Base-by-base conservation (phyloP, 768 basidiomycete genomes). In the Flagelloscypha sp. region DNA sequence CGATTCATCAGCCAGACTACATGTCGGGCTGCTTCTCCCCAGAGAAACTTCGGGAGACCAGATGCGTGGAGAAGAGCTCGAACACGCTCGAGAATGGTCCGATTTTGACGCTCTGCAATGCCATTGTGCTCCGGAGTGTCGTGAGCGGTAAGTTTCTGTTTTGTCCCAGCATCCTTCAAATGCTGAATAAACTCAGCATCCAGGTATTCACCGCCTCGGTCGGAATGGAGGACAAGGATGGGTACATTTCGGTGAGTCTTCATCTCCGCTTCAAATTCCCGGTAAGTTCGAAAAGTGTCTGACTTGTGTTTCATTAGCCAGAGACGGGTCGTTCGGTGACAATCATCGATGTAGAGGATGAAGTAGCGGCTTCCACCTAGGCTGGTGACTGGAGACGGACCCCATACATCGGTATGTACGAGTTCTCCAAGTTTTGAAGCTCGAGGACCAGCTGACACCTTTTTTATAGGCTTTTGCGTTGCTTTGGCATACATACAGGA, bases 91-190 rank as follows among this genome's bases (percentile, higher is more conserved):
- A 60, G 12, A 7, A 64, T 41, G 0, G 57, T 63, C 6, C 58
- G 46, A 40, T 69, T 72, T 2, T 50, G 43, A 6, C 57, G 47
- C 45, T 73, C 59, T 0, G 68, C 59, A 9, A 70, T 43, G 0
- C 70, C 65, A 36, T 72, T 72, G 25, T 70, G 54, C 34, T 63
- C 48, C 0, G 61, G 68, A 0, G 62, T 65, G 39, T 72, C 54
- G 13, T 65, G 62, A 1, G 59, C 48, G 1, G 63, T 70, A 1
- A 61, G 46, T 31, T 62, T 52, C 9, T 54, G 56, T 3, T 38
- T 18, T 0, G 62, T 74, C 0, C 74, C 74, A 6, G 56, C 47
- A 0, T 36, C 32, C 1, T 55, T 44, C 0, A 68, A 49, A 30
- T 62, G 49, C 0, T 33, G 2, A 3, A 40, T 43, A 19, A 74